These are phyloP conservation scores for Auricularia auricula-judae DNA, from an alignment of 768 basidiomycete species.

Conservation along the genomic window DNA sequence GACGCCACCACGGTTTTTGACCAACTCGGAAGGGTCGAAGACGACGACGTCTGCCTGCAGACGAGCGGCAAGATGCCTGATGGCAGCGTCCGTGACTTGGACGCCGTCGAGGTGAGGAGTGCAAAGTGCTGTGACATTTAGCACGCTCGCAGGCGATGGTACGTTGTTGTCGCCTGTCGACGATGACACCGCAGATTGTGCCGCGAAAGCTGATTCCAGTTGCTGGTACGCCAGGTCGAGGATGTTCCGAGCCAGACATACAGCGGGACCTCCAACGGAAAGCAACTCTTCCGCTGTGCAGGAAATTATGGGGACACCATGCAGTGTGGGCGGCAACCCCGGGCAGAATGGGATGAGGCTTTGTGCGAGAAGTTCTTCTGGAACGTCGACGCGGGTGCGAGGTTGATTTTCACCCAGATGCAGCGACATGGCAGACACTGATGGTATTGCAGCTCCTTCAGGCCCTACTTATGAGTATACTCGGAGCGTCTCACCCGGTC, in stretches of 20 bases:
- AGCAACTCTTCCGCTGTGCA: background rate
- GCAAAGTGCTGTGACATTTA: background rate
- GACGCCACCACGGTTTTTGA: constrained; percentile 16
- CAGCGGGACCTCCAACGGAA: background rate
- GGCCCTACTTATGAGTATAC: no score
- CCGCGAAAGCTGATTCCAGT: background rate
- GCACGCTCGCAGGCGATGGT: background rate
- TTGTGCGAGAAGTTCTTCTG: background rate
- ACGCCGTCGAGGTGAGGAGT: background rate
- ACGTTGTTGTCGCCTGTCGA: background rate
- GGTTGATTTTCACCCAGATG: background rate
- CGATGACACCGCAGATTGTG: background rate
- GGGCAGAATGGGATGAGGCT: background rate
- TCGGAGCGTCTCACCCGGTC: no score
- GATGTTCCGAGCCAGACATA: background rate
- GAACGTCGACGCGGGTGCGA: background rate
- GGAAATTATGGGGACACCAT: background rate
- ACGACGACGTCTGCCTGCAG: constrained; percentile 22
- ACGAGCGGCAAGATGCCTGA: constrained; percentile 16
- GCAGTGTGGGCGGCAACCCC: background rate
- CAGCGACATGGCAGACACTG: background rate
- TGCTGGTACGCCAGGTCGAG: background rate
- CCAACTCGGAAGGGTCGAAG: constrained; percentile 21
- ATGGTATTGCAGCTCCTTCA: no score
- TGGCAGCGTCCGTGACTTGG: constrained; percentile 15